Base-by-base conservation (phyloP, 2,329 filamentous ascomycete genomes). In the Penicillium sp. region DNA sequence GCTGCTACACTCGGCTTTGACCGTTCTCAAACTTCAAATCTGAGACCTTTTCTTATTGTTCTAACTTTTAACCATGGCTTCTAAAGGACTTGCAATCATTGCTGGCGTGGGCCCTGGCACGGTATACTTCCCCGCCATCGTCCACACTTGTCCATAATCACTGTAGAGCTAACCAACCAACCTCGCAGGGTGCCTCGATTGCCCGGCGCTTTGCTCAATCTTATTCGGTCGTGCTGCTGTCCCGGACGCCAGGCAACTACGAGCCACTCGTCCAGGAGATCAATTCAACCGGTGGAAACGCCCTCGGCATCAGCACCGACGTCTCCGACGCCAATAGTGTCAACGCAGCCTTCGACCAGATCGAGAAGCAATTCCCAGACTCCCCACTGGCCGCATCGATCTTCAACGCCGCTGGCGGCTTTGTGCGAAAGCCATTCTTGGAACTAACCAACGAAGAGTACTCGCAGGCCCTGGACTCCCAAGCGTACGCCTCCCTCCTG, bases 361-460 rank as follows among this genome's bases (percentile, higher is more conserved):
- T 88, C 65, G 76, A 82, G 54, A 72, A 81, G 53, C 79, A 86
- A 61, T 85, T 83, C 56, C 79, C 81, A 0, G 71, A 74, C 17
- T 78, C 76, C 0, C 63, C 71, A 4, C 62, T 81, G 0, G 79
- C 78, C 38, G 86, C 85, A 0, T 85, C 86, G 0, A 78, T 88
- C 2, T 88, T 87, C 73, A 88, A 89, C 64, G 81, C 85, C 4
- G 81, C 78, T 2, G 86, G 86, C 0, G 74, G 78, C 2, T 86
- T 88, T 59, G 75, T 81, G 31, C 76, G 84, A 52, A 88, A 88
- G 71, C 82, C 85, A 0, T 83, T 90, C 61, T 75, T 89, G 10
- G 86, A 88, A 59, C 73, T 87, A 59, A 84, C 81, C 0, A 81
- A 84, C 54, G 79, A 83, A 38, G 85, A 88, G 31, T 88, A 88